Evolutionary conservation across 768 basidiomycete species (phyloP), one percentile per base, ranked within the genome.

Genomic region (Xerocomus brunneocitrinus): DNA sequence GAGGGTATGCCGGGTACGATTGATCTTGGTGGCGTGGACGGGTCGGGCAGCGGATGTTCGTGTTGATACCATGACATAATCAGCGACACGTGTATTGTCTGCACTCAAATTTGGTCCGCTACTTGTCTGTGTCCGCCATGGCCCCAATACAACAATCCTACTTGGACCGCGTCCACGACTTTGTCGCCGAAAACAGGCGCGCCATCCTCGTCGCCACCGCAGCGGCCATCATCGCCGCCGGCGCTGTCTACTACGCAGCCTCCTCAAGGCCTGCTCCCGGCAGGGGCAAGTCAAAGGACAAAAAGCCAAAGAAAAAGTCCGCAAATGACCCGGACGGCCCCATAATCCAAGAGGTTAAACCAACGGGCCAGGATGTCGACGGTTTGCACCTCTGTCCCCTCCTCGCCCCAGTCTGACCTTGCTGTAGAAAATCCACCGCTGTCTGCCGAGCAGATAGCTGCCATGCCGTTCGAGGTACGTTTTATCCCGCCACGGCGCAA

Each of bases 161-260:
- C 67, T 61, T 84, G 52, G 84, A 87, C 60, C 85, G 87, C 63
- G 73, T 86, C 12, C 82, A 85, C 41, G 70, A 74, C 62, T 86
- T 89, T 62, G 77, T 91, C 58, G 75, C 81, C 0, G 89, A 93
- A 61, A 82, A 95, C 74, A 90, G 83, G 74, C 82, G 83, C 54
- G 82, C 79, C n/a, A 68, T 92, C 22, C 66, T 89, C 39, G 73
- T 93, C 58, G 82, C 88, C 4, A 77, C 88, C 3, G 87, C 85
- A 0, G 86, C 84, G 0, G 87, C 84, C 16, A 77, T 80, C 35
- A 70, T 85, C 58, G 89, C 85, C 39, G 82, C 82, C 28, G 85
- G 86, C 43, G 87, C 86, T 28, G 84, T 81, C 35, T 89, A 84
- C 30, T 93, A 91, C 69, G 82, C 81, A 14, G 75, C 85, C 24